Evolutionary conservation across 2,329 filamentous ascomycete species (phyloP), one percentile per base, ranked within the genome.

Genomic region (Hymenoscyphus scutula): DNA sequence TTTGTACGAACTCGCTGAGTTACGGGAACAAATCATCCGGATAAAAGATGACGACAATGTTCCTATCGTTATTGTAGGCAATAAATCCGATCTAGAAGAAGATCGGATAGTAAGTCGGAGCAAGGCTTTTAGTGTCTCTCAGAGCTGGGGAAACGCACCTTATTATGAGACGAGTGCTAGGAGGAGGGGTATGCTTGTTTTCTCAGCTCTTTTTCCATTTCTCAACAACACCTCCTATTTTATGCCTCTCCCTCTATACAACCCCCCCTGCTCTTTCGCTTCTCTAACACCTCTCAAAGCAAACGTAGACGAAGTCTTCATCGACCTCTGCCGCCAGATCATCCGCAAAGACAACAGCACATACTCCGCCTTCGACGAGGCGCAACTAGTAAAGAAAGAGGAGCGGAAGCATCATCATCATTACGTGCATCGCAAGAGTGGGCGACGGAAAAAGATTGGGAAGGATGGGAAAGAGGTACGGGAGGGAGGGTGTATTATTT

Each of bases 151-250:
- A 11, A 87, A 88, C 70, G 86, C 87, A 34, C 88, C 88, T 1
- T 90, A 90, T 73, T 91, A 90, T 73, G 88, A 91, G 76, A 89
- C 88, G 11, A 87, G 83, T 48, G 88, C 88, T 51, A 78, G 88
- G 60, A 78, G 86, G 69, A 77, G 86, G 70, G 84, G 73, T 74
- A 57, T 65, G 69, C 64, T 59, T 48, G 10, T 41, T 19, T 59
- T 30, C 25, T 25, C 3, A 27, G 1, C 6, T 30, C 27, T 30
- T 15, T 34, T 34, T 13, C 8, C 8, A 2, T 2, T 13, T 13
- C 32, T 13, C 15, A 10, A 2, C 2, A 10, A 1, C 32, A 10
- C 32, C 8, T 34, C 32, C 32, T 13, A 34, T 10, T 8, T 8
- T 4, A 34, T 8, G 10, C 32, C 8, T 11, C 15, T 13, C 32